These are phyloP conservation scores for Hibiscus trionum DNA, from an alignment of 345 rosid genomes.

Conservation along the genomic window DNA sequence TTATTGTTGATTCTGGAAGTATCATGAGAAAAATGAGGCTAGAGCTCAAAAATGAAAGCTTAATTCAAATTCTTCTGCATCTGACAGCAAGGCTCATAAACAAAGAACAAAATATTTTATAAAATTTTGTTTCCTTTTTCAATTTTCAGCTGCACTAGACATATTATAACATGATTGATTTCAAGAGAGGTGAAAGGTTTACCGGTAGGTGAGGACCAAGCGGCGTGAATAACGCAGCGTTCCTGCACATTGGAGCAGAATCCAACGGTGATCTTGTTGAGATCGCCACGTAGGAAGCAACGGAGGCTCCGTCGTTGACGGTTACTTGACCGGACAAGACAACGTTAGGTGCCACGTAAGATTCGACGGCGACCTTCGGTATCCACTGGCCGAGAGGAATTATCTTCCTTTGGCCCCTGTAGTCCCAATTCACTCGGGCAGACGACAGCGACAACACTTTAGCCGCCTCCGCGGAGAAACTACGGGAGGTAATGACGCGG, in stretches of 20 bases:
- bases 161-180: not conserved
- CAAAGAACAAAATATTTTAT: not conserved
- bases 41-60: not conserved
- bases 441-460: conserved; percentile 52
- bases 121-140: not conserved
- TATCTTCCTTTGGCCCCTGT: conserved; percentile 84
- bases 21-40: not conserved
- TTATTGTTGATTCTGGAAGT: not conserved
- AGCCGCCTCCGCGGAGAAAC: conserved; percentile 24
- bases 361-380: conserved; percentile 87
- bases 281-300: conserved; percentile 94
- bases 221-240: conserved; percentile 91
- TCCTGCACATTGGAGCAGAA: conserved; percentile 89
- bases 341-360: conserved; percentile 85
- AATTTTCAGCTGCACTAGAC: not conserved
- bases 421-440: conserved; percentile 94
- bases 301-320: conserved; percentile 78
- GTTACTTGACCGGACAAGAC: conserved; percentile 85
- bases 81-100: not conserved
- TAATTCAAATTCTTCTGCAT: not conserved
- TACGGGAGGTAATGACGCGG: conserved; percentile 16
- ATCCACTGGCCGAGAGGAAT: conserved; percentile 91
- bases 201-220: conserved; percentile 97
- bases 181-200: not conserved
- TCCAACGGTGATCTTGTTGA: conserved; percentile 83